Evolutionary conservation across 768 basidiomycete genomes (phyloP).

Genomic region (Candolleomyces aberdarensis): DNA sequence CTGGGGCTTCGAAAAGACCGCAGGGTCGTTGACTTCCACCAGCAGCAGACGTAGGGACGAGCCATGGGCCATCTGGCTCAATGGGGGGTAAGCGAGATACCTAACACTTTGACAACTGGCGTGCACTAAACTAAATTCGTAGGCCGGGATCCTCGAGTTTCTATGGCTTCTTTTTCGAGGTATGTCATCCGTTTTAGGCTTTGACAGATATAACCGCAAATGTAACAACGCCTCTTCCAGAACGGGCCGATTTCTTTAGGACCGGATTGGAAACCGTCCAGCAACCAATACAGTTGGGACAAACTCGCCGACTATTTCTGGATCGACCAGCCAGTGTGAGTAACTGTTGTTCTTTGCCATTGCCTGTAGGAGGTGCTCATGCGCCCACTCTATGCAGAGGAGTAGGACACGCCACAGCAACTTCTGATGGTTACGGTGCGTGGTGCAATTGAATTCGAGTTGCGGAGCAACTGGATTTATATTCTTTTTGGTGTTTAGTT

Average conservation of each 20-base stretch:
- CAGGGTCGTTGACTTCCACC: conserved; percentile 50
- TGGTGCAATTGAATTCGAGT: not conserved
- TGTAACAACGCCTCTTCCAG: conserved; percentile 26
- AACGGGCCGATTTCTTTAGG: conserved; percentile 68
- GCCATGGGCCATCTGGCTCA: conserved; percentile 75
- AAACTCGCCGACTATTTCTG: conserved; percentile 64
- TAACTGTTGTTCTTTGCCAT: not conserved
- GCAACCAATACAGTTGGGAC: conserved; percentile 58
- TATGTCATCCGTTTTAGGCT: conserved; percentile 20
- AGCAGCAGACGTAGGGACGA: conserved; percentile 29
- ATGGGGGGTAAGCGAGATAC: conserved; percentile 53
- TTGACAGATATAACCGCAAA: not conserved
- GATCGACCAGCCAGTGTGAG: conserved; percentile 72
- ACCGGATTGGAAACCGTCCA: conserved; percentile 42
- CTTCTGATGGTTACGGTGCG: conserved; percentile 57
- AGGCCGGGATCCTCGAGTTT: conserved; percentile 73
- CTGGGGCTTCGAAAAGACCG: conserved; percentile 54
- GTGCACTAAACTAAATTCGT: not conserved
- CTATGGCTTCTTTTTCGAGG: conserved; percentile 62
- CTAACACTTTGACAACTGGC: not conserved
- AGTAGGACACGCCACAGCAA: conserved; percentile 62
- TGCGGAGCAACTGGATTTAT: too few relatives aligned
- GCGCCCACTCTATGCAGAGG: conserved; percentile 28
- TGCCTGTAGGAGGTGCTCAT: not conserved
- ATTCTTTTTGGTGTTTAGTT: conserved; percentile 27